These are phyloP conservation scores for Entomortierella beljakovae DNA, from an alignment of 192 early-diverging fungal species.

Conservation along the genomic window DNA sequence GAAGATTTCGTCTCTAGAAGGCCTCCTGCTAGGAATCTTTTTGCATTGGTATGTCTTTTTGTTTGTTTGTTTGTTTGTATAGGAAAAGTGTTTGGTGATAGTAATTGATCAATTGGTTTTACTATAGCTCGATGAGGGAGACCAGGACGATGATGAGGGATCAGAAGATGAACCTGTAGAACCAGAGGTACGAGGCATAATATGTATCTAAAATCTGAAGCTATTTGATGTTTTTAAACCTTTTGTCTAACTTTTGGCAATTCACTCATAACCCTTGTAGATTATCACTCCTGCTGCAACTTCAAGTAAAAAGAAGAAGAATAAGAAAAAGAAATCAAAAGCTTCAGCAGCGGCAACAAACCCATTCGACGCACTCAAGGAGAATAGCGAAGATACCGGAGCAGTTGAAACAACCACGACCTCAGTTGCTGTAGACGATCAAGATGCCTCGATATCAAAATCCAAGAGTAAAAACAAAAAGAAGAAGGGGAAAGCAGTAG, in stretches of 20 bases:
- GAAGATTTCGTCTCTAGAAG: conserved; percentile 41
- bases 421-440: background rate
- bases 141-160: conserved; percentile 53
- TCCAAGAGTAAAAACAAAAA: conserved; percentile 60
- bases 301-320: conserved; percentile 59
- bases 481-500: conserved; percentile 59
- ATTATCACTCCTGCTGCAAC: conserved; percentile 5
- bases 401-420: background rate
- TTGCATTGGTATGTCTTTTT: conserved; percentile 65
- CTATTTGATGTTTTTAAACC: too few relatives aligned
- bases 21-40: conserved; percentile 61
- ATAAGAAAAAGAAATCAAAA: conserved; percentile 67
- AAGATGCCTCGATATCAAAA: conserved; percentile 16
- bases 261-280: too few relatives aligned
- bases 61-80: background rate
- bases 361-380: conserved; percentile 44
- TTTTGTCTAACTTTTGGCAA: too few relatives aligned
- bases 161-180: conserved; percentile 37
- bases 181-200: conserved; percentile 3
- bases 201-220: too few relatives aligned
- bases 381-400: conserved; percentile 6
- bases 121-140: conserved; percentile 64
- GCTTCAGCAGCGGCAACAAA: conserved; percentile 20
- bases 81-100: background rate
- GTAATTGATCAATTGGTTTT: background rate